phyloP scores from a whole-genome alignment of 2,329 filamentous ascomycete species.

The Exophiala mesophila region DNA sequence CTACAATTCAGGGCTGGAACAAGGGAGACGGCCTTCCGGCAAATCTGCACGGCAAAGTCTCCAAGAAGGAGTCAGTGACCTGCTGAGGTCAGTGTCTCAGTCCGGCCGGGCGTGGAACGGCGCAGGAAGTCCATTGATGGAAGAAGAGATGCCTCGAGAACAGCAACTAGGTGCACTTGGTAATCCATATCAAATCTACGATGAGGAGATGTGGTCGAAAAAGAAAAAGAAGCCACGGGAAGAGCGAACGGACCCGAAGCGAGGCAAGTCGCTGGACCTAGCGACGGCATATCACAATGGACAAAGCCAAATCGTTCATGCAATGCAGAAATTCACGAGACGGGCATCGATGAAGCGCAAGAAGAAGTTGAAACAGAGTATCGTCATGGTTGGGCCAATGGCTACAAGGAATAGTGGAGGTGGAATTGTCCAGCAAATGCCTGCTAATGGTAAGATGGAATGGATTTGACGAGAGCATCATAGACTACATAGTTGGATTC shows the following conservation, averaged over 20 bases:
- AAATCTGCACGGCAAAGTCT: constrained; percentile 14
- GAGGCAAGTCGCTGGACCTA: constrained; percentile 14
- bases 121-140: not conserved
- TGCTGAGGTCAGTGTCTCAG: constrained; percentile 15
- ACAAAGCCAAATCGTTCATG: constrained; percentile 23
- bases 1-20: constrained; percentile 1
- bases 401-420: no score
- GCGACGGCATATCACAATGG: constrained; percentile 19
- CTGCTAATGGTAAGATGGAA: no score
- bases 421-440: no score
- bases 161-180: constrained; percentile 33
- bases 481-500: no score
- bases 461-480: no score
- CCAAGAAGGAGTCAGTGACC: constrained; percentile 16
- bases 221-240: constrained; percentile 18
- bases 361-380: constrained; percentile 37
- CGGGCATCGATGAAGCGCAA: constrained; percentile 34
- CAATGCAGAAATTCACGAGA: constrained; percentile 33
- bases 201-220: constrained; percentile 33
- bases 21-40: not conserved
- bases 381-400: constrained; percentile 36
- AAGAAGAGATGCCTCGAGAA: constrained; percentile 8
- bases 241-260: constrained; percentile 5
- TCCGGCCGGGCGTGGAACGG: constrained; percentile 1
- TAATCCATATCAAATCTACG: constrained; percentile 36